Evolutionary conservation across 306 rosid species (phyloP).

Genomic region (Quercus parvula): DNA sequence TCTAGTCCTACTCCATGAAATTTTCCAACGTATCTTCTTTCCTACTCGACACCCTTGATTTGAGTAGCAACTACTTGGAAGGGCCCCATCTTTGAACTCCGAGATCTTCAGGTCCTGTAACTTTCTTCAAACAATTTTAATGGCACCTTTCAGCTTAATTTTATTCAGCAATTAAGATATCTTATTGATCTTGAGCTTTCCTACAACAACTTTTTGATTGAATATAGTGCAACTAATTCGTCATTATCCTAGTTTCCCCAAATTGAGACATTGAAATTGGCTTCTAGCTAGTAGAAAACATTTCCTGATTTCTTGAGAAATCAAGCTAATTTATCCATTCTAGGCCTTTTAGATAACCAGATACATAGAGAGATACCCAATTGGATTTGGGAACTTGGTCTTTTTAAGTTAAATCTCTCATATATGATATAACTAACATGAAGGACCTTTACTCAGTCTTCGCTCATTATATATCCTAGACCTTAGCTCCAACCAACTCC

Average conservation of each 20-base stretch:
- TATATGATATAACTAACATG: background rate
- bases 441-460: background rate
- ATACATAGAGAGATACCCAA: conserved; percentile 27
- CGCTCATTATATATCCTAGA: conserved; percentile 14
- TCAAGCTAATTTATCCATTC: background rate
- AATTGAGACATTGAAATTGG: conserved; percentile 16
- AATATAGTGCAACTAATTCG: background rate
- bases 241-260: background rate
- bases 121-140: conserved; percentile 48
- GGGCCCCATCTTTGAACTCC: conserved; percentile 37
- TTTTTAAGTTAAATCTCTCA: background rate
- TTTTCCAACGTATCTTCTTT: conserved; percentile 1
- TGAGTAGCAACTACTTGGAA: conserved; percentile 41
- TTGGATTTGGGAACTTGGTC: conserved; percentile 24
- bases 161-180: conserved; percentile 11
- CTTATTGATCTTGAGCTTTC: conserved; percentile 41
- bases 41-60: conserved; percentile 39
- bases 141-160: conserved; percentile 17
- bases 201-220: conserved; percentile 23
- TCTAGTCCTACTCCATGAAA: background rate
- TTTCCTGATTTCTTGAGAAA: conserved; percentile 41
- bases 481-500: conserved; percentile 34
- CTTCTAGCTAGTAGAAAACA: conserved; percentile 19
- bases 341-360: conserved; percentile 48
- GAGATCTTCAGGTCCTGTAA: background rate